Conservation (phyloP, 371 early-diverging fungal species). For the Mucor piriformis region DNA sequence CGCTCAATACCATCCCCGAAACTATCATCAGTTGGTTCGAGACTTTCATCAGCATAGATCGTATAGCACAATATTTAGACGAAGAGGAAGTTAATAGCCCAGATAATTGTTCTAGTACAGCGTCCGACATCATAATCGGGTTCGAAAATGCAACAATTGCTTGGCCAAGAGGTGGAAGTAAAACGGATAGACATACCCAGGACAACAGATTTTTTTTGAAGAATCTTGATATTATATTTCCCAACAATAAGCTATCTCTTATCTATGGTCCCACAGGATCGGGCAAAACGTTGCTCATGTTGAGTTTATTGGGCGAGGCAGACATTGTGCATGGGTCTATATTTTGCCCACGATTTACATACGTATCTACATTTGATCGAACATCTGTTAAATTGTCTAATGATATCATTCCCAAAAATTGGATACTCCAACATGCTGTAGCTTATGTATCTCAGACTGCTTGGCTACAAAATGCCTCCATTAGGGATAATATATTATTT, state of each 20-base stretch:
- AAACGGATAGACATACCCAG: too few relatives aligned
- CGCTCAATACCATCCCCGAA: conserved; percentile 56
- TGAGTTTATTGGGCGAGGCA: conserved; percentile 74
- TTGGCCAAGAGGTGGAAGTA: too few relatives aligned
- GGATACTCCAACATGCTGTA: conserved; percentile 51
- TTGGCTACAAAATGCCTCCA: conserved; percentile 76
- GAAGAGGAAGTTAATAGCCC: conserved; percentile 57
- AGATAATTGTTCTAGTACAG: too few relatives aligned
- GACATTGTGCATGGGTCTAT: conserved; percentile 53
- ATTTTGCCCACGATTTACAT: too few relatives aligned
- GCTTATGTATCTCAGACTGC: conserved; percentile 84
- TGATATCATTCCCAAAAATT: conserved; percentile 41
- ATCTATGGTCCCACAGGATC: conserved; percentile 75
- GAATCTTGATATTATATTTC: conserved; percentile 56
- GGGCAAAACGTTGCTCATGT: conserved; percentile 68
- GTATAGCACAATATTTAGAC: conserved; percentile 56
- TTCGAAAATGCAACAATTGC: conserved; percentile 27
- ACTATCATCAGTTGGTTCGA: conserved; percentile 33
- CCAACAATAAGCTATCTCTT: conserved; percentile 58
- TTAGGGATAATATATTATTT: conserved; percentile 87
- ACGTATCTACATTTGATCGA: conserved; percentile 17
- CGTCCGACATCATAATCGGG: too few relatives aligned
- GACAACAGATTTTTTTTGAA: too few relatives aligned
- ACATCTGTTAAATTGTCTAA: conserved; percentile 10
- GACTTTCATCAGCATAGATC: conserved; percentile 55